Conservation (phyloP, 228 moss, liverwort and hornwort genomes). For the Sphagnum fallax region DNA sequence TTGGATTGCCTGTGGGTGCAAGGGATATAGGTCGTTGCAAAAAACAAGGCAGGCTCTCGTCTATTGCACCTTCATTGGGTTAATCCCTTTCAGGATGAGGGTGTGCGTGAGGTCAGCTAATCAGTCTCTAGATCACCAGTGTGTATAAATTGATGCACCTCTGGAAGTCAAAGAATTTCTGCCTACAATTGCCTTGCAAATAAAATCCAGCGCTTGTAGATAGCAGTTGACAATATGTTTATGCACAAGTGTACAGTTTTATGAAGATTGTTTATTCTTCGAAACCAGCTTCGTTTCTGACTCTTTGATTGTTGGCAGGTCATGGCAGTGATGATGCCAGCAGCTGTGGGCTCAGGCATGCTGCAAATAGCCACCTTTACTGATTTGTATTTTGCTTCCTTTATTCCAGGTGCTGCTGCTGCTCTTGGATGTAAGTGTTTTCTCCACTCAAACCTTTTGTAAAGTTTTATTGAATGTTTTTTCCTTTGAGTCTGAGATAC, state of each 20-base stretch:
- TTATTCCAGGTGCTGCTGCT: constrained; percentile 89
- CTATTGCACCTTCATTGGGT: constrained; percentile 14
- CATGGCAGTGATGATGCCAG: constrained; percentile 76
- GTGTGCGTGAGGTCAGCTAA: constrained; percentile 44
- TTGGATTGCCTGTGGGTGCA: not conserved
- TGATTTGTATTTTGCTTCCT: constrained; percentile 92
- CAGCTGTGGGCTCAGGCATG: constrained; percentile 76
- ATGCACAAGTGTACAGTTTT: too few species aligned
- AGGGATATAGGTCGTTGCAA: constrained; percentile 23
- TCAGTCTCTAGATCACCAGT: not conserved
- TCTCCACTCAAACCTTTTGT: not conserved
- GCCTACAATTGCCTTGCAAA: too few species aligned
- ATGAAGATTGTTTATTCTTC: too few species aligned
- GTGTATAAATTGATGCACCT: not conserved
- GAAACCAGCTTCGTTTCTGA: too few species aligned
- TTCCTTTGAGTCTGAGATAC: too few species aligned
- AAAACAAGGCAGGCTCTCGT: constrained; percentile 51
- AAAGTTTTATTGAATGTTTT: too few species aligned
- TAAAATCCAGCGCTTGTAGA: too few species aligned
- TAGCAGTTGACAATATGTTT: too few species aligned
- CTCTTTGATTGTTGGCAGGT: constrained; percentile 17
- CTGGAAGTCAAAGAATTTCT: not conserved
- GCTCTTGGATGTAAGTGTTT: constrained; percentile 65
- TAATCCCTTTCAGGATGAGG: constrained; percentile 54
- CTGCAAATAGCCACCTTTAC: constrained; percentile 94